Evolutionary conservation across 2,329 filamentous ascomycete species (phyloP), one percentile per base, ranked within the genome.

Genomic region (Fusarium albosuccineum): DNA sequence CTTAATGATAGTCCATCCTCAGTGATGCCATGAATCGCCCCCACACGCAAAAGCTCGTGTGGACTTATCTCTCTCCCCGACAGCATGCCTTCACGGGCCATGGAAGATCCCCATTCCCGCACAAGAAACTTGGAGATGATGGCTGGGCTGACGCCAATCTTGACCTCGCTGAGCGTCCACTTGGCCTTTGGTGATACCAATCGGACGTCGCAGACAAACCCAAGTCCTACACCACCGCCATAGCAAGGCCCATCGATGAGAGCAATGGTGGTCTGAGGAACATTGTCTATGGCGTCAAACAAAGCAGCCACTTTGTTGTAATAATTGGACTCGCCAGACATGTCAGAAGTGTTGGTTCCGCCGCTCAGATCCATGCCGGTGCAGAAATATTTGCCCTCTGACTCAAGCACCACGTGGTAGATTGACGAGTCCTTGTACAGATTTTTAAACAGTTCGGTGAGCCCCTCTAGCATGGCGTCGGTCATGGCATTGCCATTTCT

Each of bases 331-430:
- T 42, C 40, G 37, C 3, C 27, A 9, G 57, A 53, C 14, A 39
- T 44, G 13, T 60, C 40, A 3, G n/a, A 22, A 0, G 57, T 64
- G 29, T 57, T 53, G 8, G 52, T 64, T 4, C 26, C 29, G 13
- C 61, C 61, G 39, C 62, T 64, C 11, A 64, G 49, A 34, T 64
- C 57, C 62, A 64, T 64, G 1, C 62, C 62, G 1, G 62, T 64
- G 37, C 62, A 64, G 40, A 64, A 64, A 33, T 44, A 61, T 29
- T 57, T 61, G 10, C 62, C 62, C 26, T 64, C 57, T 1, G 62
- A 52, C 34, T 52, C 61, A 4, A 64, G 36, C 1, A 64, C 22
- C 3, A 64, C 41, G 33, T 64, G 57, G 16, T 52, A 64, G 16
- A 57, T 16, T 1, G 60, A 64, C 16, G 56, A 9, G 26, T 42